These are phyloP conservation scores for Aspergillus japonicus DNA, from an alignment of 2,329 filamentous ascomycete genomes.

Conservation along the genomic window DNA sequence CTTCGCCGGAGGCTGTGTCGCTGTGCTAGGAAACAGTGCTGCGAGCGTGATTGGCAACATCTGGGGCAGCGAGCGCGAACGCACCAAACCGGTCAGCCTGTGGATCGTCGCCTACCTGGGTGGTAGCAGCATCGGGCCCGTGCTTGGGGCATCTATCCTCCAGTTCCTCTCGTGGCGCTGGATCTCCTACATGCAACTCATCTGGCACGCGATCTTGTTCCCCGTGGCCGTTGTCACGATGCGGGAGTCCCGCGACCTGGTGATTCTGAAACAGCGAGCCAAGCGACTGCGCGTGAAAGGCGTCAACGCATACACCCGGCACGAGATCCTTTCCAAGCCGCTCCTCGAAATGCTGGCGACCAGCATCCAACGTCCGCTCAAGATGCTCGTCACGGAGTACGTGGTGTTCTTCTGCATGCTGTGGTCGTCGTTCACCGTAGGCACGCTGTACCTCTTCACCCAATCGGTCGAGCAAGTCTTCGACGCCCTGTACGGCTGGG, in stretches of 20 bases:
- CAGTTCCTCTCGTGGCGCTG: slow-evolving; percentile 21
- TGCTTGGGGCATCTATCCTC: slow-evolving; percentile 42
- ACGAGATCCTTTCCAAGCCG: slow-evolving; percentile 40
- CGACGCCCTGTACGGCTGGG: slow-evolving; percentile 31
- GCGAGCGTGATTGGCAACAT: slow-evolving; percentile 33
- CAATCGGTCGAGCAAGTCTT: slow-evolving; percentile 46
- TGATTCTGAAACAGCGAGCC: slow-evolving; percentile 40
- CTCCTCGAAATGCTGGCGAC: slow-evolving; percentile 29
- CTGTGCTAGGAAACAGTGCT: slow-evolving; percentile 40
- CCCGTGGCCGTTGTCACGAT: slow-evolving; percentile 42
- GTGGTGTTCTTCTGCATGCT: slow-evolving; percentile 45
- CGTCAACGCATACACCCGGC: slow-evolving; percentile 25
- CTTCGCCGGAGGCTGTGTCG: slow-evolving; percentile 45
- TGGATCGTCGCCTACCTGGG: slow-evolving; percentile 44
- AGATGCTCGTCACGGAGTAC: slow-evolving; percentile 44
- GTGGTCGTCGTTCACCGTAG: slow-evolving; percentile 47
- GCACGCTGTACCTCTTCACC: slow-evolving; percentile 46
- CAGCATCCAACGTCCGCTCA: slow-evolving; percentile 38
- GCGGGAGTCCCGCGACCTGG: slow-evolving; percentile 42
- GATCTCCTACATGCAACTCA: slow-evolving; percentile 37
- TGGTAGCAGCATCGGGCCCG: slow-evolving; percentile 46
- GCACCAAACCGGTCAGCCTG: slow-evolving; percentile 41
- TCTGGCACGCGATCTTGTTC: slow-evolving; percentile 38
- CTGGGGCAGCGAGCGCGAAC: slow-evolving; percentile 31
- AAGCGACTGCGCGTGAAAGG: slow-evolving; percentile 35